Percentiles rank a stretch among this genome's conserved stretches.
These are phyloP conservation scores for Russula griseocarnosa DNA, from an alignment of 768 basidiomycete species.

Conservation along the genomic window DNA sequence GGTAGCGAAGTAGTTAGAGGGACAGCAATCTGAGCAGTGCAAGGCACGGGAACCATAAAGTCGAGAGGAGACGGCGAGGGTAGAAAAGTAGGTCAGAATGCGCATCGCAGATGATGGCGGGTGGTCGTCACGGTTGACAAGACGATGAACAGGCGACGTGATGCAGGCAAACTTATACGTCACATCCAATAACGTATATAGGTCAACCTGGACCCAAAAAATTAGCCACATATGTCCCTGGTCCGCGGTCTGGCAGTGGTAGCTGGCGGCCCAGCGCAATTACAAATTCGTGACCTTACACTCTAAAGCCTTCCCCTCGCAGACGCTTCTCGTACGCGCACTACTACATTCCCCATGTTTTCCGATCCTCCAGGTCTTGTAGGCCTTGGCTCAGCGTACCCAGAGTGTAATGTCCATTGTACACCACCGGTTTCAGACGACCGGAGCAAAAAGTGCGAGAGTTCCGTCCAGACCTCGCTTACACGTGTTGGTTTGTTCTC, in stretches of 20 bases:
- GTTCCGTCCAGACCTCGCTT: slow-evolving; percentile 64
- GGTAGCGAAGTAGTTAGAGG: background rate
- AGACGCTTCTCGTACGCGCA: slow-evolving; percentile 56
- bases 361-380: slow-evolving; percentile 67
- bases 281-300: background rate
- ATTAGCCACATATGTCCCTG: background rate
- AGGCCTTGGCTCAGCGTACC: slow-evolving; percentile 66
- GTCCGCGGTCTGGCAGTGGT: too few relatives aligned
- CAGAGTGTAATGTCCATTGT: slow-evolving; percentile 63
- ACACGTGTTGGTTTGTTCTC: slow-evolving; percentile 63
- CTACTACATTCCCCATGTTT: slow-evolving; percentile 89
- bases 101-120: background rate
- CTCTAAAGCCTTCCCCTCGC: slow-evolving; percentile 44
- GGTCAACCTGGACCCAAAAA: background rate
- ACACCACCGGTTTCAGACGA: slow-evolving; percentile 64
- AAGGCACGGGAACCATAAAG: background rate
- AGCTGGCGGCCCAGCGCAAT: background rate
- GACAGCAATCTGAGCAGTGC: background rate
- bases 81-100: background rate
- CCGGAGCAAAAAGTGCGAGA: slow-evolving; percentile 72
- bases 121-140: background rate
- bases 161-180: background rate
- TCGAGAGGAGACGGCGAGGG: background rate
- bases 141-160: background rate
- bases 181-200: background rate